Evolutionary conservation across 1,139 yeast species (phyloP).

Genomic region (Kodamaea alishanica): DNA sequence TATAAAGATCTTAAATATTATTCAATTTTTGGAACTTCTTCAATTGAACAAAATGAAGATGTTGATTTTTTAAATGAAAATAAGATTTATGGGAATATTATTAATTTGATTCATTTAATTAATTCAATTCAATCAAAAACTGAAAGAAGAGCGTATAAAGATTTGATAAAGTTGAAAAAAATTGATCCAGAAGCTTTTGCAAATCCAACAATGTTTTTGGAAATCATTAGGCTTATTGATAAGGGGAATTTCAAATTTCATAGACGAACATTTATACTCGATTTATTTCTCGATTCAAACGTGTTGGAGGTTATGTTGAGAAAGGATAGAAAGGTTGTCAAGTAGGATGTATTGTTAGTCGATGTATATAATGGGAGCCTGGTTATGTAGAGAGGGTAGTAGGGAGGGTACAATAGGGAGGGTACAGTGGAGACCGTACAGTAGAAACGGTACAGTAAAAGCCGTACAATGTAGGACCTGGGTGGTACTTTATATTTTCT

Average conservation of each 20-base stretch:
- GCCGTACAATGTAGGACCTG: too few relatives aligned
- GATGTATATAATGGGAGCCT: too few relatives aligned
- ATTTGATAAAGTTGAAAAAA: slow-evolving; percentile 54
- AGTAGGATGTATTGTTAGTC: too few relatives aligned
- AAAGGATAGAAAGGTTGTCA: slow-evolving; percentile 30
- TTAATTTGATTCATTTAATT: slow-evolving; percentile 52
- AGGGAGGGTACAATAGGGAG: too few relatives aligned
- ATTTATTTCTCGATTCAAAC: slow-evolving; percentile 53
- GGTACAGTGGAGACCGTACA: too few relatives aligned
- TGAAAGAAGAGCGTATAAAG: slow-evolving; percentile 63
- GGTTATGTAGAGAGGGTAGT: too few relatives aligned
- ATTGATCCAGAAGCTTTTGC: slow-evolving; percentile 55
- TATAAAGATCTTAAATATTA: slow-evolving; percentile 31
- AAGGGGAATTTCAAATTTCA: slow-evolving; percentile 55
- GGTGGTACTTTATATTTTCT: too few relatives aligned
- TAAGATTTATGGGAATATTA: slow-evolving; percentile 32
- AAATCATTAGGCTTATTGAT: slow-evolving; percentile 61
- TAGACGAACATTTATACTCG: slow-evolving; percentile 59
- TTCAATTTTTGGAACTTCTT: slow-evolving; percentile 20
- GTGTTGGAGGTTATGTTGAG: slow-evolving; percentile 54
- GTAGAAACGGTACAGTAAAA: too few relatives aligned
- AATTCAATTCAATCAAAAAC: slow-evolving; percentile 64
- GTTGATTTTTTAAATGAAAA: slow-evolving; percentile 8
- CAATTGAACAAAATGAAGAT: background rate
- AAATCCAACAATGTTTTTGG: slow-evolving; percentile 53